Percentiles rank a stretch among this genome's conserved stretches.
phyloP scores from a whole-genome alignment of 2,329 filamentous ascomycete species.

The Elsinoe perseae region DNA sequence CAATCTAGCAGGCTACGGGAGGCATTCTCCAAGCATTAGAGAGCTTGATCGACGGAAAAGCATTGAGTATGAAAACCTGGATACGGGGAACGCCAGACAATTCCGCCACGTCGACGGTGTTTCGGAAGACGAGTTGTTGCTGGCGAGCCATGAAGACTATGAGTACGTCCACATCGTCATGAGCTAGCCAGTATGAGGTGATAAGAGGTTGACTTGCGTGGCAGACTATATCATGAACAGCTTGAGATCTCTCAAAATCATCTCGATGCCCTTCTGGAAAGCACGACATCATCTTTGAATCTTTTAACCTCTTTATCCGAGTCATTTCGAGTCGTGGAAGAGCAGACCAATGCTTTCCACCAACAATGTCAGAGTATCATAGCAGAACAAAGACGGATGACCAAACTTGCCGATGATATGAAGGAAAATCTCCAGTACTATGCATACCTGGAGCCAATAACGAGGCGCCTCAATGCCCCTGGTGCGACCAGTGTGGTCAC shows the following conservation, averaged over 20 bases:
- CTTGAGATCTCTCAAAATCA: constrained; percentile 73
- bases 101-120: neutral
- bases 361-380: constrained; percentile 84
- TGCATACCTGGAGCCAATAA: constrained; percentile 84
- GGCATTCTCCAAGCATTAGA: constrained; percentile 48
- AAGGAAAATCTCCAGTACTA: constrained; percentile 92
- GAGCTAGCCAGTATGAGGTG: no score
- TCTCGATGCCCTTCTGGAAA: constrained; percentile 67
- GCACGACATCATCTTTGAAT: constrained; percentile 67
- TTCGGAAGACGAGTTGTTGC: constrained; percentile 57
- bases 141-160: constrained; percentile 80
- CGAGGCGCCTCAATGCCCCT: constrained; percentile 81
- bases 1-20: constrained; percentile 59
- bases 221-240: constrained; percentile 70
- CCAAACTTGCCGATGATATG: constrained; percentile 72
- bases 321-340: constrained; percentile 80
- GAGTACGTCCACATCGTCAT: no score
- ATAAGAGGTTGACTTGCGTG: no score
- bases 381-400: constrained; percentile 69
- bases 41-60: constrained; percentile 34
- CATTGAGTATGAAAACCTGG: constrained; percentile 16
- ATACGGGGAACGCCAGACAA: neutral
- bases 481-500: constrained; percentile 81
- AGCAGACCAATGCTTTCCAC: constrained; percentile 87
- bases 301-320: constrained; percentile 71